Base-by-base conservation (phyloP, 306 rosid species). In the Alnus glutinosa region DNA sequence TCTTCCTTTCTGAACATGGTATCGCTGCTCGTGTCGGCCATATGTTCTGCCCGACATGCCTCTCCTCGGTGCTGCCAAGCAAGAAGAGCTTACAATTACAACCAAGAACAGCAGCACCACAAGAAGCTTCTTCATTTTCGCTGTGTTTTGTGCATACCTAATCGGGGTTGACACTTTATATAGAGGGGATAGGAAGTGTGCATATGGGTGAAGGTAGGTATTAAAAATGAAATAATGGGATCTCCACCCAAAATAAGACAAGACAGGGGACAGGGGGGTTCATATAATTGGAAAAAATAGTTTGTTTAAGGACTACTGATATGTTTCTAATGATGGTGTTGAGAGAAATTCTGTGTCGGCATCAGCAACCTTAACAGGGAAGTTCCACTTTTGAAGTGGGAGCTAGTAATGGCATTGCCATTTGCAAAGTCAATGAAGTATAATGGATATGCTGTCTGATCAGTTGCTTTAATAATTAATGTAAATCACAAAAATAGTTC, bases 311-410 rank as follows among this genome's bases (percentile, higher is more conserved):
- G 59, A 54, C 6, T 18, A 54, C 6, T 18, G 15, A 54, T 15
- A 54, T 6, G 6, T 54, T 15, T 54, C 23, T 15, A 54, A 14
- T 54, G 59, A 54, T 18, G 59, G 28, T 15, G 28, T 15, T 15
- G 59, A 13, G 28, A 54, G 59, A 54, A 3, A 54, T 18, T 14
- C 1, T 18, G 59, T 15, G 19, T 18, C 19, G 7, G 59, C 59
- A 54, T 4, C 16, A 16, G 59, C 59, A 54, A 23, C 58, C 58
- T 54, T 77, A 82, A 73, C 66, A 78, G 85, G 71, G 75, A 74
- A 82, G 78, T 72, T 78, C 79, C 86, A 81, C 89, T 72, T 85
- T 85, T 83, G 39, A 63, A 82, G 88, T 84, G 86, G 90, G 79
- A 70, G 28, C 28, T 23, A 23, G 36, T 70, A 30, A 61, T 47